Conservation (phyloP, 225 moss, liverwort and hornwort species). For the Physcomitrium patens region DNA sequence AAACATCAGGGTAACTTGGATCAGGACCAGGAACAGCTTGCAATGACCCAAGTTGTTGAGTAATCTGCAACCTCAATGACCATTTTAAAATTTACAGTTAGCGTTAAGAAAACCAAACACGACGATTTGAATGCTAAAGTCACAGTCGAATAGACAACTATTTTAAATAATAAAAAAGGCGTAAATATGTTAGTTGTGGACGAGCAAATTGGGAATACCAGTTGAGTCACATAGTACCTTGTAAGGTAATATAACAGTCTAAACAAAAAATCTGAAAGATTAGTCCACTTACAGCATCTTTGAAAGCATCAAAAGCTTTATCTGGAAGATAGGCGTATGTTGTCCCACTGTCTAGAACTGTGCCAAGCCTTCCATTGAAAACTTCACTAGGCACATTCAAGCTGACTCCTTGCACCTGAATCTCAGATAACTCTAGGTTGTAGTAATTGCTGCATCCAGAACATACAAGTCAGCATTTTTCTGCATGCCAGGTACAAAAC, state of each 20-base stretch:
- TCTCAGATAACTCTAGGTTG: constrained; percentile 72
- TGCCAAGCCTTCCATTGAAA: constrained; percentile 81
- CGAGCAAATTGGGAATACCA: not conserved
- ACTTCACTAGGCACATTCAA: constrained; percentile 58
- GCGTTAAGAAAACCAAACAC: not conserved
- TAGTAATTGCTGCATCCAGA: constrained; percentile 83
- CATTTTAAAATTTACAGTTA: constrained; percentile 26
- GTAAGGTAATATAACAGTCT: not conserved
- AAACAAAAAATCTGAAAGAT: not conserved
- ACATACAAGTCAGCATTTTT: constrained; percentile 8
- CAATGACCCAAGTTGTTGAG: constrained; percentile 62
- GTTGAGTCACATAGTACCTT: not conserved
- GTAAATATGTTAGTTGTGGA: not conserved
- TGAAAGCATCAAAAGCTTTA: constrained; percentile 77
- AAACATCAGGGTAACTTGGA: constrained; percentile 76
- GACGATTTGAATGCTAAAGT: not conserved
- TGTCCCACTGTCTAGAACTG: constrained; percentile 92
- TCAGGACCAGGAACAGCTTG: constrained; percentile 81
- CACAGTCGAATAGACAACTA: constrained; percentile 14
- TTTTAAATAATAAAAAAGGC: not conserved
- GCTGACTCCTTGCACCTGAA: constrained; percentile 75
- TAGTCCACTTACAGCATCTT: constrained; percentile 62
- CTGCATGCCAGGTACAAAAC: not conserved
- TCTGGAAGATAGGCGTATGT: constrained; percentile 92
- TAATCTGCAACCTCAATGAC: constrained; percentile 54